Conservation (phyloP, 139 green algal species). For the Tetradesmus lagerheimii region DNA sequence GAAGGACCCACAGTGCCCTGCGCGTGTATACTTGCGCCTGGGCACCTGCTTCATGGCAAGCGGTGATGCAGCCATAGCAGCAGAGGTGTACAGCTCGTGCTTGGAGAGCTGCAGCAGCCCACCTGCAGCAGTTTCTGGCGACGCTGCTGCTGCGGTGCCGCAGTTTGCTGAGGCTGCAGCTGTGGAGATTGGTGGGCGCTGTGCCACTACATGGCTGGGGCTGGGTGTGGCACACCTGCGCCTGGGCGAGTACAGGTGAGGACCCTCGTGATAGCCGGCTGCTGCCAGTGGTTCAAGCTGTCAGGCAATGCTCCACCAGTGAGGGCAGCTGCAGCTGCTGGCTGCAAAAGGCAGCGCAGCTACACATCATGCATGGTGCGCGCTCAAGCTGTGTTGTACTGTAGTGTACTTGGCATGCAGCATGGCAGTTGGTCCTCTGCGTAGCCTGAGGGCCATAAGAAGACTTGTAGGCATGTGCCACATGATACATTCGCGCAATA, state of each 20-base stretch:
- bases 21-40: neutral
- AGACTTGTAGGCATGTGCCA: too few relatives aligned
- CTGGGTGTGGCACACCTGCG: constrained; percentile 20
- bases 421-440: too few relatives aligned
- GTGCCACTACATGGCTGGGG: constrained; percentile 30
- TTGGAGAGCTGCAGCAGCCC: neutral
- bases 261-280: neutral
- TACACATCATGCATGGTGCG: neutral
- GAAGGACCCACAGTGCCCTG: neutral
- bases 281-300: too few relatives aligned
- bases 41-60: constrained; percentile 39
- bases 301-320: too few relatives aligned
- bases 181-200: neutral
- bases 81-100: constrained; percentile 21
- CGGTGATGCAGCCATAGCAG: constrained; percentile 23
- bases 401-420: neutral
- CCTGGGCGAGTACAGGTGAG: constrained; percentile 31
- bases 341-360: too few relatives aligned
- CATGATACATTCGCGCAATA: too few relatives aligned
- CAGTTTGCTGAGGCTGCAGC: neutral
- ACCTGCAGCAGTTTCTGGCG: neutral
- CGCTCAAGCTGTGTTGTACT: neutral
- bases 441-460: too few relatives aligned
- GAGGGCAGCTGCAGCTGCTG: too few relatives aligned
- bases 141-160: neutral